Percentiles rank a stretch among this genome's conserved stretches.
These are phyloP conservation scores for Phalaenopsis hybrid DNA, from an alignment of 116 monocot genomes.

Conservation along the genomic window DNA sequence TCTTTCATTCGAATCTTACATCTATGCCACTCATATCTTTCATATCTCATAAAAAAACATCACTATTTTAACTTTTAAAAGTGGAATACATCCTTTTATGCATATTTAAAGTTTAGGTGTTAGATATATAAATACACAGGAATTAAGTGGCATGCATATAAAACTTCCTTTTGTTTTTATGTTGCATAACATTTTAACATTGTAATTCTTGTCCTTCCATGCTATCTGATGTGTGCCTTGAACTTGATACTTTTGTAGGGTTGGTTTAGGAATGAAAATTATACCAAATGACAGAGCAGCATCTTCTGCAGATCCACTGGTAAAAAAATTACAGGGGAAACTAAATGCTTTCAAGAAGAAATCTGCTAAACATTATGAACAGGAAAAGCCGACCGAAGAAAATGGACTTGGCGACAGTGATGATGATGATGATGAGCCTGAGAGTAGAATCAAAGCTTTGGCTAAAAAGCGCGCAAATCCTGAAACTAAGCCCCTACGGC, in stretches of 20 bases:
- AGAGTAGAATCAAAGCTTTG: conserved; percentile 7
- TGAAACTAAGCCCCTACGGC: background rate
- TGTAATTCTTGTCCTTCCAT: background rate
- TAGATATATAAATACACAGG: too few species aligned
- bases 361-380: background rate
- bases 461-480: background rate
- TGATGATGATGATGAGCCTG: background rate
- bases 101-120: too few species aligned
- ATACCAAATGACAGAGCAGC: background rate
- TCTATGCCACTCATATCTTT: too few species aligned
- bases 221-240: too few species aligned
- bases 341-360: background rate
- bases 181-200: background rate
- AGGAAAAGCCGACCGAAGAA: background rate
- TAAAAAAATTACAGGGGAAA: background rate
- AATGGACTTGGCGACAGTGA: background rate
- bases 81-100: too few species aligned
- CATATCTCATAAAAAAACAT: too few species aligned
- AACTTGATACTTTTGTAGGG: background rate
- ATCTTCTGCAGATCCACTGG: conserved; percentile 4
- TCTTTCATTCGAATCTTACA: too few species aligned
- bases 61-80: too few species aligned
- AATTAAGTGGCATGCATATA: too few species aligned
- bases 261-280: background rate
- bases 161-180: too few species aligned